These are phyloP conservation scores for Pseudogymnoascus pannorum DNA, from an alignment of 2,329 filamentous ascomycete genomes.

Conservation along the genomic window DNA sequence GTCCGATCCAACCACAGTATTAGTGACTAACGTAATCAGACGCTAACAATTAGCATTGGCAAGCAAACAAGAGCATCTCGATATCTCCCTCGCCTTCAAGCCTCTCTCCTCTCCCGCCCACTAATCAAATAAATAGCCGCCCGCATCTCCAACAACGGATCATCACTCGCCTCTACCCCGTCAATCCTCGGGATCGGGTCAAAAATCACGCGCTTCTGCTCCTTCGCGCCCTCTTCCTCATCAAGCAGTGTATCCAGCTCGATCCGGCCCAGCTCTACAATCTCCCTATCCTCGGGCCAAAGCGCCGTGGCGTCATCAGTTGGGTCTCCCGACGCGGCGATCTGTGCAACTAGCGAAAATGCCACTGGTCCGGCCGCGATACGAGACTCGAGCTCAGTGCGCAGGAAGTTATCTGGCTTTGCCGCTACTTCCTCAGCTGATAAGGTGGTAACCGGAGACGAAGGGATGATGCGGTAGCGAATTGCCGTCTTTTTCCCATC, in stretches of 20 bases:
- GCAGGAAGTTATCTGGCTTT: slow-evolving; percentile 39
- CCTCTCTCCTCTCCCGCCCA: slow-evolving; percentile 44
- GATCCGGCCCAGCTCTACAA: slow-evolving; percentile 45
- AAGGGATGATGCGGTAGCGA: slow-evolving; percentile 43
- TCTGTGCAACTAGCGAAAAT: slow-evolving; percentile 43
- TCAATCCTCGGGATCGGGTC: slow-evolving; percentile 50
- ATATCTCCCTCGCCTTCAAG: neutral
- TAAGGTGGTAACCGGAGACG: slow-evolving; percentile 34
- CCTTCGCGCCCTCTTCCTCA: slow-evolving; percentile 33
- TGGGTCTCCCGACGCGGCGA: slow-evolving; percentile 41
- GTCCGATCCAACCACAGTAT: neutral
- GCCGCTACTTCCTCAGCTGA: slow-evolving; percentile 31
- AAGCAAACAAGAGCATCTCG: neutral
- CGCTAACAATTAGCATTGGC: neutral
- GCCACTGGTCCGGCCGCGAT: slow-evolving; percentile 32
- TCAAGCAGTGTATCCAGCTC: slow-evolving; percentile 35
- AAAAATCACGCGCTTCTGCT: slow-evolving; percentile 48
- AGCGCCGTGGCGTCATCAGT: slow-evolving; percentile 41
- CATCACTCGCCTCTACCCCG: slow-evolving; percentile 44
- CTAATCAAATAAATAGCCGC: slow-evolving; percentile 49
- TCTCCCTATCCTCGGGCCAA: slow-evolving; percentile 44
- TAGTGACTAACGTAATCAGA: neutral
- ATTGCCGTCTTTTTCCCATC: slow-evolving; percentile 38
- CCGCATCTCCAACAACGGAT: slow-evolving; percentile 49
- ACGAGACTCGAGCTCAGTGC: slow-evolving; percentile 38